These are phyloP conservation scores for Thraustochytrium sp. DNA, from an alignment of 352 stramenopile species.

Conservation along the genomic window DNA sequence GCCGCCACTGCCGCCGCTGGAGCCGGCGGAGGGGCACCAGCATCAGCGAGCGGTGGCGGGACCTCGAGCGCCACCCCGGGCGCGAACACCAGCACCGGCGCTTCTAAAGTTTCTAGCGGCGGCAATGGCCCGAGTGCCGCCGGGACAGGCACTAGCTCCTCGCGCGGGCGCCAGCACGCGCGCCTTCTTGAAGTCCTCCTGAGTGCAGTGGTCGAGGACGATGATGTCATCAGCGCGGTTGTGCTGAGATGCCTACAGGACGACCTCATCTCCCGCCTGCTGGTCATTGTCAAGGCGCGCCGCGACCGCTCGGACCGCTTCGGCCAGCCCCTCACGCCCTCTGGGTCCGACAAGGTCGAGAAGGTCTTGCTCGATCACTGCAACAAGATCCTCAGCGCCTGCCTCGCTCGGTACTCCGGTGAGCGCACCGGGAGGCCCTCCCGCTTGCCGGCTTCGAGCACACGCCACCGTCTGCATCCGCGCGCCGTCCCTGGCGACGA, in stretches of 20 bases:
- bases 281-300: neutral
- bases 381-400: neutral
- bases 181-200: slow-evolving; percentile 8
- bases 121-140: no score
- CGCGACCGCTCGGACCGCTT: neutral
- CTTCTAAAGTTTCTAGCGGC: no score
- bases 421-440: no score
- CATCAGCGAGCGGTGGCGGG: neutral
- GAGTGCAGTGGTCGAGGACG: neutral
- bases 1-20: no score
- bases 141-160: neutral
- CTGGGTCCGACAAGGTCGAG: slow-evolving; percentile 6
- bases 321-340: neutral
- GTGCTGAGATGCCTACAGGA: slow-evolving; percentile 23
- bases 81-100: no score
- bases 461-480: neutral
- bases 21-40: no score
- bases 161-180: neutral
- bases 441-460: no score
- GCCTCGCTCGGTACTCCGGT: neutral
- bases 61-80: neutral
- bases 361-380: slow-evolving; percentile 7
- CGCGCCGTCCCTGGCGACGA: neutral
- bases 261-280: slow-evolving; percentile 32
- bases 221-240: slow-evolving; percentile 26